Evolutionary conservation across 2,329 filamentous ascomycete species (phyloP), one percentile per base, ranked within the genome.

Genomic region (Gliomastix tumulicola): DNA sequence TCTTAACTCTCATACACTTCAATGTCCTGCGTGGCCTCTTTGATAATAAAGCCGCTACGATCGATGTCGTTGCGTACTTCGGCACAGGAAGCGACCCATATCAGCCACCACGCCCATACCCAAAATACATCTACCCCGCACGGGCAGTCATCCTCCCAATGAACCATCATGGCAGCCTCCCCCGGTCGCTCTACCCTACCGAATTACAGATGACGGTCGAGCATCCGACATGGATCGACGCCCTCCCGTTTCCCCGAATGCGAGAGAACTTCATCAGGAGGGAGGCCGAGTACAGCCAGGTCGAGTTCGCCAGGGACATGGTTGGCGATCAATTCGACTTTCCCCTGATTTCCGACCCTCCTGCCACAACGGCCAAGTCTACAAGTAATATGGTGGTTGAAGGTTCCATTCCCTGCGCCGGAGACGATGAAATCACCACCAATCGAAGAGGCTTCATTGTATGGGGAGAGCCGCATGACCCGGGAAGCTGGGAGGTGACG

Each of bases 401-500:
- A 2, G 25, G 25, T n/a, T n/a, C 25, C 5, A 16, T 13, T 28
- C 25, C 25, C 10, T 16, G n/a, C 13, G 13, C n/a, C 7, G 25
- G 25, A n/a, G 25, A 28, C 11, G 25, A 28, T 5, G 25, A 28
- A 16, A 6, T 28, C 25, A 28, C 25, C 7, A 28, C 25, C 7
- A 28, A 13, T n/a, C 25, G 25, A 7, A 28, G 17, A 7, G 25
- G 25, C 10, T 16, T 28, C 10, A 28, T 28, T 13, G 25, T 28
- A 13, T 28, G 25, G 25, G 25, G 25, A 13, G 25, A 28, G 25
- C 25, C 25, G 11, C 17, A 28, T 3, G 17, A 28, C 25, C 13
- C 25, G 13, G 25, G 7, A 8, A 45, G 30, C 9, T 52, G 49
- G 49, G 49, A 52, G 35, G 42, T 41, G 7, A 52, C 46, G 4